Evolutionary conservation across 306 rosid species (phyloP).

Genomic region (Prunus dulcis): DNA sequence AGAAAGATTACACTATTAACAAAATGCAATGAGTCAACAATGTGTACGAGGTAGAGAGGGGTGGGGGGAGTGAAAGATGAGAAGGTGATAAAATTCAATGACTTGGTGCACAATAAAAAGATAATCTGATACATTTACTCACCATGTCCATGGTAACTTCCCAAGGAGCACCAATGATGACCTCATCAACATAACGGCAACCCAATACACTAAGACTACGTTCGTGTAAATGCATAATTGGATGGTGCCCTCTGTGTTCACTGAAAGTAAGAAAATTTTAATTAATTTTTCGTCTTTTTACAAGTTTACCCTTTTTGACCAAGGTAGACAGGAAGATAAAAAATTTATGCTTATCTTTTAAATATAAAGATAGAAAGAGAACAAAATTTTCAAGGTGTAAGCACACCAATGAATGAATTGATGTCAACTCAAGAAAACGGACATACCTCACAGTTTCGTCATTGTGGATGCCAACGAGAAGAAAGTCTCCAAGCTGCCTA

Average conservation of each 20-base stretch:
- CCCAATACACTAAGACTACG: conserved; percentile 96
- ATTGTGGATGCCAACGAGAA: conserved; percentile 80
- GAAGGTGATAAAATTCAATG: background rate
- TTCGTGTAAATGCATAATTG: conserved; percentile 93
- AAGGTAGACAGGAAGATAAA: background rate
- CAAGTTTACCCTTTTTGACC: background rate
- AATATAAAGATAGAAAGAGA: background rate
- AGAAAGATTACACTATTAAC: background rate
- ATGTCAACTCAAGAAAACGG: conserved; percentile 13
- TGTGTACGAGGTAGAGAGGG: background rate
- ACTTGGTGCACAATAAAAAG: background rate
- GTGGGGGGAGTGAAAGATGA: background rate
- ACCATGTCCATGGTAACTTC: conserved; percentile 92
- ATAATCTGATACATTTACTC: conserved; percentile 16
- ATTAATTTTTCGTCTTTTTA: background rate
- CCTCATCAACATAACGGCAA: conserved; percentile 92
- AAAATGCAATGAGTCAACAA: background rate
- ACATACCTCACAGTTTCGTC: conserved; percentile 85
- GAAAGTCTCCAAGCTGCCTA: conserved; percentile 92
- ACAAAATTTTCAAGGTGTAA: background rate
- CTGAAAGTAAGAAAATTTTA: conserved; percentile 46
- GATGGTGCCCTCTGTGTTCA: conserved; percentile 68
- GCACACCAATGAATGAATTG: background rate
- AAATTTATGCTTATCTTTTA: background rate
- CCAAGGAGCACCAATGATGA: conserved; percentile 97